phyloP scores from a whole-genome alignment of 768 basidiomycete genomes.

The Hericium coralloides region DNA sequence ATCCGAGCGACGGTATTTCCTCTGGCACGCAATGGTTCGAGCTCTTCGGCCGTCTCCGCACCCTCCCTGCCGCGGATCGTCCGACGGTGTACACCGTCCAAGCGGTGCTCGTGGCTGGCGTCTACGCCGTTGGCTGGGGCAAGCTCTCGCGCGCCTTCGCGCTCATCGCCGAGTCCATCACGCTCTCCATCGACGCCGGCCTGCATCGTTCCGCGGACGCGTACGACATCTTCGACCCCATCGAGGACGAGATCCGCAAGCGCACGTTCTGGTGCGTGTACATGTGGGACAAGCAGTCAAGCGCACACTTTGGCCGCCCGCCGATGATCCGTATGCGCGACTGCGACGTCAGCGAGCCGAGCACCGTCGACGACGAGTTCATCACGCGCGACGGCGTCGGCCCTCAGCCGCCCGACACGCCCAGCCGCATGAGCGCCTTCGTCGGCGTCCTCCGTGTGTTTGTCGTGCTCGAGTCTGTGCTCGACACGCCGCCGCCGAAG shows the following conservation, averaged over 20 bases:
- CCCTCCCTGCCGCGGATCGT: constrained; percentile 79
- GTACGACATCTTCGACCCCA: constrained; percentile 80
- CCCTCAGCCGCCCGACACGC: constrained; percentile 58
- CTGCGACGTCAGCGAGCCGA: constrained; percentile 28
- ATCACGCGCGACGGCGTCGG: constrained; percentile 67
- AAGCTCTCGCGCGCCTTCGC: constrained; percentile 83
- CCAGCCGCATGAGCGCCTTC: constrained; percentile 77
- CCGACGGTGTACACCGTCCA: constrained; percentile 91
- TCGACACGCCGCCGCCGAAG: constrained; percentile 72
- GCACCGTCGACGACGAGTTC: constrained; percentile 82
- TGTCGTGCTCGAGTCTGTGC: constrained; percentile 81
- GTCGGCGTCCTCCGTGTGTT: constrained; percentile 68
- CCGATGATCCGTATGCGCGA: constrained; percentile 81
- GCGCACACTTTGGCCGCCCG: constrained; percentile 83
- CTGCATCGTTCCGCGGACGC: constrained; percentile 82
- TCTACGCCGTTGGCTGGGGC: constrained; percentile 87
- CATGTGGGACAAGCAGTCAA: constrained; percentile 91
- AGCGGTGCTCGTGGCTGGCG: constrained; percentile 83
- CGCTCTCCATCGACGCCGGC: constrained; percentile 82
- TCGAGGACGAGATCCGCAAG: constrained; percentile 88
- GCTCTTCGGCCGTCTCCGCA: constrained; percentile 76
- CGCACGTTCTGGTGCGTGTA: constrained; percentile 97
- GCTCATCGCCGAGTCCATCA: constrained; percentile 26
- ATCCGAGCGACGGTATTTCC: constrained; percentile 75
- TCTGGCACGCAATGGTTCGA: constrained; percentile 92